phyloP scores from a whole-genome alignment of 805 yeast species.

The Myxozyma geophila region DNA sequence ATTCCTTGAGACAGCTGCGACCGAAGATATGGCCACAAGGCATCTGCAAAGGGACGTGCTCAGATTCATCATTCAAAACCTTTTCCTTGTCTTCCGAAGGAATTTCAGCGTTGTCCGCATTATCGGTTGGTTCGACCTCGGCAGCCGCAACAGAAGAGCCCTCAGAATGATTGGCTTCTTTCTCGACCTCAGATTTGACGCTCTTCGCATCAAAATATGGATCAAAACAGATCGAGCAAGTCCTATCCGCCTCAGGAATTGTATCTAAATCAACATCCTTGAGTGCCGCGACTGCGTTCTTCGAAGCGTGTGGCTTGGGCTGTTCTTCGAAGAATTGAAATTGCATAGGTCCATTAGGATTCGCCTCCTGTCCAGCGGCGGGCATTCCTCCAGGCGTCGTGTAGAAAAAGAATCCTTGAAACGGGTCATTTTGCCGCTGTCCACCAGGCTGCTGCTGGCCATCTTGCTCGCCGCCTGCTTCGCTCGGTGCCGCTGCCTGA shows the following conservation, averaged over 20 bases:
- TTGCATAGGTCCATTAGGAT: background rate
- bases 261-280: constrained; percentile 41
- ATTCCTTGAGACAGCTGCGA: constrained; percentile 75
- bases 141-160: background rate
- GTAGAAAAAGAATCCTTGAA: constrained; percentile 30
- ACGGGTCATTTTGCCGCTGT: constrained; percentile 6
- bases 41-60: constrained; percentile 71
- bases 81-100: background rate
- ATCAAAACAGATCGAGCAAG: constrained; percentile 54
- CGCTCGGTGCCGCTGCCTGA: background rate
- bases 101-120: background rate
- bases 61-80: constrained; percentile 33
- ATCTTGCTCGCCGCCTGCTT: background rate
- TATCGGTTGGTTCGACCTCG: background rate
- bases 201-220: constrained; percentile 35
- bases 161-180: background rate
- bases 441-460: background rate
- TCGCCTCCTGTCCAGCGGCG: constrained; percentile 1
- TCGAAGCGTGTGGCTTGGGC: constrained; percentile 41
- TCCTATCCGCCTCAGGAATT: constrained; percentile 44
- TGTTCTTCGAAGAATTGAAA: constrained; percentile 23
- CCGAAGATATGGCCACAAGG: constrained; percentile 93
- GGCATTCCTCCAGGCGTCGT: constrained; percentile 19
- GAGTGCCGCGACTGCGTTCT: constrained; percentile 45
- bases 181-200: background rate